Conservation (phyloP, 768 basidiomycete species). For the Trametes cubensis region DNA sequence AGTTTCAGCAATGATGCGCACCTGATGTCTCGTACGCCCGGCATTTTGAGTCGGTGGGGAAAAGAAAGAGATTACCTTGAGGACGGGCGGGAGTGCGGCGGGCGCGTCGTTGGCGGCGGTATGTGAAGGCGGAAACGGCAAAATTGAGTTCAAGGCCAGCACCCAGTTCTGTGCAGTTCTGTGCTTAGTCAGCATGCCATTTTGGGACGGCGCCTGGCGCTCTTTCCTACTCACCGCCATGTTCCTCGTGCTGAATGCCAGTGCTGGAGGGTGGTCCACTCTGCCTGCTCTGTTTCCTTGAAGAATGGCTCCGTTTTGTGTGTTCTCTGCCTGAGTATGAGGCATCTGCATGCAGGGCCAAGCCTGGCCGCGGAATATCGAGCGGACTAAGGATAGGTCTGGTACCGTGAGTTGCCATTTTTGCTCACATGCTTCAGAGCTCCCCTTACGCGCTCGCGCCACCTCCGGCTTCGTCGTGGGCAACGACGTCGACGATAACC, state of each 20-base stretch:
- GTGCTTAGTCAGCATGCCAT: conserved; percentile 42
- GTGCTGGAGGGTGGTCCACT: not conserved
- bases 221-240: not conserved
- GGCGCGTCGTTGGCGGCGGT: conserved; percentile 56
- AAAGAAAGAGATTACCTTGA: conserved; percentile 44
- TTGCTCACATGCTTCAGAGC: not conserved
- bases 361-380: not conserved
- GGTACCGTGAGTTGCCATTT: conserved; percentile 11
- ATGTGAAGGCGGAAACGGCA: conserved; percentile 33
- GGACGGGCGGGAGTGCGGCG: conserved; percentile 47
- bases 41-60: conserved; percentile 53
- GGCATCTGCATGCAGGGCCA: not conserved
- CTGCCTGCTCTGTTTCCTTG: not conserved
- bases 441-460: conserved; percentile 3
- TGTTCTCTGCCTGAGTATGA: not conserved
- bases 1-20: conserved; percentile 34
- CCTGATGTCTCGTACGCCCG: conserved; percentile 84
- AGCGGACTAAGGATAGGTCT: conserved; percentile 5
- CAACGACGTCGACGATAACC: conserved; percentile 17
- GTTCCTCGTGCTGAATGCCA: not conserved
- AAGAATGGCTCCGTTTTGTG: not conserved
- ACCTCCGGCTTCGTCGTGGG: conserved; percentile 19
- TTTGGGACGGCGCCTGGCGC: not conserved
- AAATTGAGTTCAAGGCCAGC: conserved; percentile 41
- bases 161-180: conserved; percentile 44